Evolutionary conservation across 495 filamentous ascomycete genomes (phyloP).

Genomic region (Podospora appendiculata): DNA sequence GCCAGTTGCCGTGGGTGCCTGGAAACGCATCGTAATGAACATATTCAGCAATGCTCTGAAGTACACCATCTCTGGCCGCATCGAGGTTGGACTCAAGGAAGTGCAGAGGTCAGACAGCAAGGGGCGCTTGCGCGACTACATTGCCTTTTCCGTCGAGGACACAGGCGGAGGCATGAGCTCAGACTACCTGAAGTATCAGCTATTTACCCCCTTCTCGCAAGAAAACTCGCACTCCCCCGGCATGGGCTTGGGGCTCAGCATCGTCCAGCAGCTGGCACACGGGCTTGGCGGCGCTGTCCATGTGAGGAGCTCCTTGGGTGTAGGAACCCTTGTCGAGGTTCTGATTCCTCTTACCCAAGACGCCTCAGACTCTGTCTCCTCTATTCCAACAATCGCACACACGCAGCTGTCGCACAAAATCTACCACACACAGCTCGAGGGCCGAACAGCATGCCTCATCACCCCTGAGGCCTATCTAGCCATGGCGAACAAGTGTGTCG

Average conservation of each 20-base stretch:
- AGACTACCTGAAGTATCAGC: constrained; percentile 56
- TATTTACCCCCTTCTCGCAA: constrained; percentile 67
- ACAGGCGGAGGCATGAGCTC: constrained; percentile 62
- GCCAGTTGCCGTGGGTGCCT: constrained; percentile 34
- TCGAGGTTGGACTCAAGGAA: constrained; percentile 51
- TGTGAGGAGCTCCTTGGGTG: constrained; percentile 27
- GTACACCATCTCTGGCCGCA: constrained; percentile 60
- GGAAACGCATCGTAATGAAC: constrained; percentile 67
- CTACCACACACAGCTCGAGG: constrained; percentile 1
- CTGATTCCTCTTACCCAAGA: constrained; percentile 37
- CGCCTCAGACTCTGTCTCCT: neutral
- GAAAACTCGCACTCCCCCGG: constrained; percentile 59
- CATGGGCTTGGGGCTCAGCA: constrained; percentile 61
- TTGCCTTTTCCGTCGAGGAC: constrained; percentile 44
- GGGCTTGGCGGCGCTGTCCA: constrained; percentile 53
- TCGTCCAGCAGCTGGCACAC: constrained; percentile 58
- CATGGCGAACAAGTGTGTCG: neutral
- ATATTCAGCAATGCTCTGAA: constrained; percentile 78
- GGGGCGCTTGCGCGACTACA: neutral
- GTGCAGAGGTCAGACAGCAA: constrained; percentile 2
- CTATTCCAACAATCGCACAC: constrained; percentile 9
- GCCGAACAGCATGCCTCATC: constrained; percentile 18
- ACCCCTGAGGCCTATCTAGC: constrained; percentile 16
- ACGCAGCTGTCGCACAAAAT: constrained; percentile 1
- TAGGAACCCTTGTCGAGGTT: constrained; percentile 27